Percentiles rank a stretch among this genome's conserved stretches.
Conservation (phyloP, 305 asterid genomes). For the Fraxinus platypoda region DNA sequence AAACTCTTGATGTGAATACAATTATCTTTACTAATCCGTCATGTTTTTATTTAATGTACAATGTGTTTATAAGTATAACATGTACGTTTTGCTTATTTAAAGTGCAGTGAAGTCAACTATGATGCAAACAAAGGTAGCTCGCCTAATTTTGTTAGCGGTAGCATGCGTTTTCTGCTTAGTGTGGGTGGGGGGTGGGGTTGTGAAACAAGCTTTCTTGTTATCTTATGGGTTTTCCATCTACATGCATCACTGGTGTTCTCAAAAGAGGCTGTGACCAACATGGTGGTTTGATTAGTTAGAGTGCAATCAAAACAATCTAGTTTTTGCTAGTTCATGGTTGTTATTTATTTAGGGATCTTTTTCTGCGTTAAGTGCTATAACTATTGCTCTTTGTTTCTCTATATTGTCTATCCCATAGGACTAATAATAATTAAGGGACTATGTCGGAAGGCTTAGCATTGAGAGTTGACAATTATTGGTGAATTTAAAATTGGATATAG, state of each 20-base stretch:
- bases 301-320: neutral
- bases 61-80: neutral
- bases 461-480: neutral
- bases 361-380: neutral
- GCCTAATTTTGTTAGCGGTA: neutral
- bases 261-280: neutral
- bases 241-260: neutral
- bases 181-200: neutral
- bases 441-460: neutral
- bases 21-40: neutral
- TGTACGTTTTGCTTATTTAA: neutral
- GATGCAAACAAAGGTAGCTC: neutral
- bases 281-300: neutral
- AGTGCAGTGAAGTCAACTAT: neutral
- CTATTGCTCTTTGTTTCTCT: neutral
- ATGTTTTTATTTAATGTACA: neutral
- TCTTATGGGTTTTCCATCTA: neutral
- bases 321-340: neutral
- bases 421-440: neutral
- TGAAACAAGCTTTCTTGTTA: neutral
- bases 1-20: slow-evolving; percentile 3
- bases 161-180: neutral
- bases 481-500: neutral
- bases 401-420: neutral
- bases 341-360: neutral